These are phyloP conservation scores for Calonectria hawksworthii DNA, from an alignment of 2,329 filamentous ascomycete genomes.

Conservation along the genomic window DNA sequence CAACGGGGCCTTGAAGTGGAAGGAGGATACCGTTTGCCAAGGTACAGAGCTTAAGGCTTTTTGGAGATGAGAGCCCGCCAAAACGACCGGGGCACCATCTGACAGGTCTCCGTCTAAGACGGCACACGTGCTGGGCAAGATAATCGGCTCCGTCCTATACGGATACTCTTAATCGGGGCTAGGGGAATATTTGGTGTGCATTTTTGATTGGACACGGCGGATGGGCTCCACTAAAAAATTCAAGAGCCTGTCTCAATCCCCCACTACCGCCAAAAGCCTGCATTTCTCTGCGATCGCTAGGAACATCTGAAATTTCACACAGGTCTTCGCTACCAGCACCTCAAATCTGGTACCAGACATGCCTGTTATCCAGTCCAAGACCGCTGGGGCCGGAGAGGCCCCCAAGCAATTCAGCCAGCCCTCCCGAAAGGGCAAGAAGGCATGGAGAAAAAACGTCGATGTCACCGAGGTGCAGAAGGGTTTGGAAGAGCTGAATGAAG, in stretches of 20 bases:
- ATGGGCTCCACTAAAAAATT: slow-evolving; percentile 47
- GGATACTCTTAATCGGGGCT: slow-evolving; percentile 19
- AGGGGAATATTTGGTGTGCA: slow-evolving; percentile 17
- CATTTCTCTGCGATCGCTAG: slow-evolving; percentile 31
- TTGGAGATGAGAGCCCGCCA: slow-evolving; percentile 33
- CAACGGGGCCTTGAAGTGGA: slow-evolving; percentile 41
- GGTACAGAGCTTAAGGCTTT: slow-evolving; percentile 9
- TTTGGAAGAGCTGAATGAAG: slow-evolving; percentile 85
- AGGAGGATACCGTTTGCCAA: slow-evolving; percentile 42
- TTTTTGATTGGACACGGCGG: slow-evolving; percentile 7
- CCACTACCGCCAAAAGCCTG: slow-evolving; percentile 38
- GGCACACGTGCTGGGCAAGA: slow-evolving; percentile 46
- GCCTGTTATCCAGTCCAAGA: slow-evolving; percentile 65
- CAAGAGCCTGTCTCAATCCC: slow-evolving; percentile 40
- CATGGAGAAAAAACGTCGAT: slow-evolving; percentile 98
- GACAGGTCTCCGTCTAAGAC: slow-evolving; percentile 32
- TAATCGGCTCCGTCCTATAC: slow-evolving; percentile 25
- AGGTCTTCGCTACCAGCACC: slow-evolving; percentile 31
- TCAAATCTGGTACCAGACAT: slow-evolving; percentile 53
- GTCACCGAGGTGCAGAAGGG: slow-evolving; percentile 88
- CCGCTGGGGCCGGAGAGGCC: slow-evolving; percentile 66
- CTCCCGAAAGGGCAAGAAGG: slow-evolving; percentile 97
- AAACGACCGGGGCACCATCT: slow-evolving; percentile 12
- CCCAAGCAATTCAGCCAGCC: slow-evolving; percentile 89
- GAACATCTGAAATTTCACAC: slow-evolving; percentile 29